These are phyloP conservation scores for Myxozyma monticola DNA, from an alignment of 805 yeast genomes.

Conservation along the genomic window DNA sequence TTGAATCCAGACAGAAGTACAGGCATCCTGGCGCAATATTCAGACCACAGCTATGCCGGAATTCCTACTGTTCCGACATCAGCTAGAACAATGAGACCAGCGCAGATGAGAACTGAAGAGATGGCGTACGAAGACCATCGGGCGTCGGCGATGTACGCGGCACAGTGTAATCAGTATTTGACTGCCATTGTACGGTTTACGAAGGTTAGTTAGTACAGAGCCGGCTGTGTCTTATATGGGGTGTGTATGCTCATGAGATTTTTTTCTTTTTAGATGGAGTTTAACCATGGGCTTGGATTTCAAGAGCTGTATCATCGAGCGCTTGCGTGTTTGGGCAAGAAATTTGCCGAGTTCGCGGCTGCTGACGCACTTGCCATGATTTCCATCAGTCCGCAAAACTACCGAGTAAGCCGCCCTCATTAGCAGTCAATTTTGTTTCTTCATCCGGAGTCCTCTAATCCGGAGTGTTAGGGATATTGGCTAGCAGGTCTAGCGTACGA, in stretches of 20 bases:
- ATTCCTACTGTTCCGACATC: too few relatives aligned
- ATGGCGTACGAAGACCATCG: conserved; percentile 14
- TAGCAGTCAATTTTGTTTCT: too few relatives aligned
- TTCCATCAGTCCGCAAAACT: conserved; percentile 4
- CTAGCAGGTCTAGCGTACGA: conserved; percentile 17
- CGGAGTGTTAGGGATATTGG: conserved; percentile 14
- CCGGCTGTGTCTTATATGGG: too few relatives aligned
- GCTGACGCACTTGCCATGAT: conserved; percentile 20
- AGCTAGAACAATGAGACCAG: too few relatives aligned
- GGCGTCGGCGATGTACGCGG: conserved; percentile 19
- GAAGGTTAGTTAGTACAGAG: conserved; percentile 8
- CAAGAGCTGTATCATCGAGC: conserved; percentile 18
- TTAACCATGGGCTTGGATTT: conserved; percentile 16
- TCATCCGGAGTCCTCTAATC: not conserved
- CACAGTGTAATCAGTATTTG: conserved; percentile 19
- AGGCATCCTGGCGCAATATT: conserved; percentile 6
- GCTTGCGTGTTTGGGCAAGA: conserved; percentile 17
- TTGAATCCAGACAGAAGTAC: conserved; percentile 9
- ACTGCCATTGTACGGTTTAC: conserved; percentile 20
- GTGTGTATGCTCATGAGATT: too few relatives aligned
- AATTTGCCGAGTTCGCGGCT: conserved; percentile 10
- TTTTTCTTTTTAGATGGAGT: conserved; percentile 8
- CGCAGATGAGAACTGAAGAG: not conserved
- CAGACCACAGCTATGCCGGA: conserved; percentile 7
- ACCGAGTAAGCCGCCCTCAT: conserved; percentile 6